These are phyloP conservation scores for Saccharomycopsis sp. DNA, from an alignment of 805 yeast species.

Conservation along the genomic window DNA sequence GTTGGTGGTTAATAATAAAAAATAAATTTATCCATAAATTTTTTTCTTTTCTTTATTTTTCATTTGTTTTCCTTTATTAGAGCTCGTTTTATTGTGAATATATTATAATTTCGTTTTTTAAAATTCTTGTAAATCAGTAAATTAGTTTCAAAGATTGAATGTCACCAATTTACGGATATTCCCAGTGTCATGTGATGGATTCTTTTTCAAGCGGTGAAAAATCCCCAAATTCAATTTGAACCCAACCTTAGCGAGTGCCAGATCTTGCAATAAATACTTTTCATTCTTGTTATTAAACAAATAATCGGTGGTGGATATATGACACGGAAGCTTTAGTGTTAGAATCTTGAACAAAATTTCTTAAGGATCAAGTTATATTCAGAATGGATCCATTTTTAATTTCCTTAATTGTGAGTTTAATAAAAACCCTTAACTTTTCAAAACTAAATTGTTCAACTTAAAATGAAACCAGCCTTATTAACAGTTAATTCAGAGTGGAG, in stretches of 20 bases:
- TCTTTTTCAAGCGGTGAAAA: no score
- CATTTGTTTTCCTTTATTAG: background rate
- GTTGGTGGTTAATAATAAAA: constrained; percentile 30
- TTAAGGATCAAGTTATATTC: background rate
- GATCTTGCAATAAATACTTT: no score
- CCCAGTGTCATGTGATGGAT: no score
- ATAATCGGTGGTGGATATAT: no score
- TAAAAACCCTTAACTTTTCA: background rate
- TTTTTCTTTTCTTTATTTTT: background rate
- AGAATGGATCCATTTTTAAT: constrained; percentile 17
- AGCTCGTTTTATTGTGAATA: no score
- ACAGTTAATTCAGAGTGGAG: constrained; percentile 51
- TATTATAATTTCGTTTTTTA: background rate
- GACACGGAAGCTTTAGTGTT: no score
- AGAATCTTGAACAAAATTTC: no score
- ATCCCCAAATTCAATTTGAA: no score
- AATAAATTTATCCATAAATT: background rate
- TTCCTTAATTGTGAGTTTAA: constrained; percentile 15
- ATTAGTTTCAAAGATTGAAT: no score
- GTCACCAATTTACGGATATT: no score
- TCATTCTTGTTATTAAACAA: no score
- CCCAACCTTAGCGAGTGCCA: no score
- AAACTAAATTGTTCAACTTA: background rate
- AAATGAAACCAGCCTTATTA: background rate
- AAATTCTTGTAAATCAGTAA: background rate